Conservation (phyloP, 1,284 basidiomycete genomes). For the Entoloma clypeatum region DNA sequence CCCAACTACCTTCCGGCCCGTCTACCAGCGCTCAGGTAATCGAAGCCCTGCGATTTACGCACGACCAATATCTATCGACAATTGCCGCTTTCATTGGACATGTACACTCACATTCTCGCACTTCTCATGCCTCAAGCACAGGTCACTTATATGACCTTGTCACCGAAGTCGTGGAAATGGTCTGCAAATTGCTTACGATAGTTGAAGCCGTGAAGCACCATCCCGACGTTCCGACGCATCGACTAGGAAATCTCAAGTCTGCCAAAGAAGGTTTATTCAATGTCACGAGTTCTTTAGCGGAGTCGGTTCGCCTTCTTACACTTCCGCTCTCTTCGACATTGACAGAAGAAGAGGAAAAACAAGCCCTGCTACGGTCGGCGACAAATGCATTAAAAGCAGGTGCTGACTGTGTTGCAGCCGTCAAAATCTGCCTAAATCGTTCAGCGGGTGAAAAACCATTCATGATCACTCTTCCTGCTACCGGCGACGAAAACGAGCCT, state of each 20-base stretch:
- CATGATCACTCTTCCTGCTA: slow-evolving; percentile 56
- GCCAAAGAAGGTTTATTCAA: slow-evolving; percentile 84
- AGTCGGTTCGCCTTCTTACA: slow-evolving; percentile 77
- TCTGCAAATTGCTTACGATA: slow-evolving; percentile 87
- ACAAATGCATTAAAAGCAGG: slow-evolving; percentile 85
- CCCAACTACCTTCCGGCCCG: slow-evolving; percentile 66
- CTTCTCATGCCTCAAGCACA: slow-evolving; percentile 87
- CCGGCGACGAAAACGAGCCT: slow-evolving; percentile 39
- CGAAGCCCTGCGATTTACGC: slow-evolving; percentile 69
- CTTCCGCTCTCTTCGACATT: slow-evolving; percentile 45
- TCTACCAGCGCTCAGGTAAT: slow-evolving; percentile 63
- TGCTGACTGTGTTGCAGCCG: slow-evolving; percentile 82
- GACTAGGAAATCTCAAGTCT: slow-evolving; percentile 55
- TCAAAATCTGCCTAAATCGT: slow-evolving; percentile 73
- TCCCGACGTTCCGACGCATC: slow-evolving; percentile 53
- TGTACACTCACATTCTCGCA: slow-evolving; percentile 87
- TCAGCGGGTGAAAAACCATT: slow-evolving; percentile 58
- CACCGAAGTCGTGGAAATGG: slow-evolving; percentile 89
- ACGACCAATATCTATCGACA: slow-evolving; percentile 88
- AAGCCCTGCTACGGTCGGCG: slow-evolving; percentile 72
- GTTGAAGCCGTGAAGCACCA: slow-evolving; percentile 85
- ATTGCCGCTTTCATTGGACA: slow-evolving; percentile 98
- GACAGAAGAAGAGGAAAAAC: slow-evolving; percentile 81
- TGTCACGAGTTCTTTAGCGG: slow-evolving; percentile 83
- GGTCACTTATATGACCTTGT: slow-evolving; percentile 94